These are phyloP conservation scores for Podaxis carcinomalis DNA, from an alignment of 768 basidiomycete species.

Conservation along the genomic window DNA sequence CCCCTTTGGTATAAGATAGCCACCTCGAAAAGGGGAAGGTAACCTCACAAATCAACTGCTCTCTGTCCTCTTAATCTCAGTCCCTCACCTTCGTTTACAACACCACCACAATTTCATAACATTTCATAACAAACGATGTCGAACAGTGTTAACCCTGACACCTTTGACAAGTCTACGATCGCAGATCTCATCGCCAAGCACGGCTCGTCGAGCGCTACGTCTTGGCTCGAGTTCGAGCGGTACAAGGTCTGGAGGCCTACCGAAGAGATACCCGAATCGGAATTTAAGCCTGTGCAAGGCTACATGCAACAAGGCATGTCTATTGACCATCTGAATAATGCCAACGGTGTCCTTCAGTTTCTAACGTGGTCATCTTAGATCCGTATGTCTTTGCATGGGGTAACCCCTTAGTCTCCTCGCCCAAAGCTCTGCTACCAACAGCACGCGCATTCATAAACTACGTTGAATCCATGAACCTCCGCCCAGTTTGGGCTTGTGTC, in stretches of 20 bases:
- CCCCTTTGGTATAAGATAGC: no score
- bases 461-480: slow-evolving; percentile 39
- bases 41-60: neutral
- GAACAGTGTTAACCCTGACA: neutral
- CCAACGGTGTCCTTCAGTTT: neutral
- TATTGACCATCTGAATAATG: neutral
- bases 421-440: slow-evolving; percentile 28
- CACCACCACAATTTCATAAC: neutral
- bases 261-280: slow-evolving; percentile 29
- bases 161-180: slow-evolving; percentile 27
- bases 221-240: slow-evolving; percentile 64
- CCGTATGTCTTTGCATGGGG: slow-evolving; percentile 61
- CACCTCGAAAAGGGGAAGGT: no score
- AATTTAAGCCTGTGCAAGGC: slow-evolving; percentile 50
- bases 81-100: neutral
- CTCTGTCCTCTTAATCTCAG: neutral
- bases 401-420: slow-evolving; percentile 49
- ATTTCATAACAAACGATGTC: neutral
- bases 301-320: slow-evolving; percentile 40
- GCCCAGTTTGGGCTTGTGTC: slow-evolving; percentile 59
- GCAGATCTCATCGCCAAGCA: slow-evolving; percentile 57
- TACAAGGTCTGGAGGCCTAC: slow-evolving; percentile 43
- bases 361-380: slow-evolving; percentile 17
- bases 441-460: slow-evolving; percentile 42
- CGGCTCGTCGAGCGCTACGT: slow-evolving; percentile 64